Percentiles rank a stretch among this genome's conserved stretches.
These are phyloP conservation scores for Fraxinus quadrangulata DNA, from an alignment of 257 asterid genomes.

Conservation along the genomic window DNA sequence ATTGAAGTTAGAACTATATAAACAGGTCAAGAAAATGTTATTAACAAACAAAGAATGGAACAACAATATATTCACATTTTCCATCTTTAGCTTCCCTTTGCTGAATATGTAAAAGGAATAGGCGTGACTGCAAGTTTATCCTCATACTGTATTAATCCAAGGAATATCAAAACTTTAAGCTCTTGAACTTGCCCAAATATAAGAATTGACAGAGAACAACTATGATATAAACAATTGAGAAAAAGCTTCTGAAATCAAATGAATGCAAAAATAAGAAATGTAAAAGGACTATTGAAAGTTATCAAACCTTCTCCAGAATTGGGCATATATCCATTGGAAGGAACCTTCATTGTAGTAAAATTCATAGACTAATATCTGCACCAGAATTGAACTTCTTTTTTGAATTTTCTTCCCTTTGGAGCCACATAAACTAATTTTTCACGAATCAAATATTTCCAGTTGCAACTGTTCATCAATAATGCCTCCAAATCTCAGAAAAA, in stretches of 20 bases:
- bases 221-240: constrained; percentile 4
- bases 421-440: constrained; percentile 25
- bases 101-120: neutral
- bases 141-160: neutral
- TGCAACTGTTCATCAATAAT: neutral
- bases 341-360: constrained; percentile 66
- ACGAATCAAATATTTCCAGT: constrained; percentile 20
- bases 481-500: neutral
- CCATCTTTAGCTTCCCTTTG: neutral
- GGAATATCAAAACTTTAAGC: neutral
- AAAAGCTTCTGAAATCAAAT: constrained; percentile 8
- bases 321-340: constrained; percentile 65
- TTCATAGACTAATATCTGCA: constrained; percentile 19
- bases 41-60: neutral
- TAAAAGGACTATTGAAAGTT: constrained; percentile 8
- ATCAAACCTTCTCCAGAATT: constrained; percentile 81
- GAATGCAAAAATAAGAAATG: neutral
- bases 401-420: constrained; percentile 25
- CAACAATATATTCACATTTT: neutral
- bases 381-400: constrained; percentile 31
- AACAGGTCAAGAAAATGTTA: neutral
- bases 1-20: neutral
- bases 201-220: constrained; percentile 13
- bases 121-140: neutral
- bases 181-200: neutral